Evolutionary conservation across 192 early-diverging fungal species (phyloP).

Genomic region (Dissophora globulifera): DNA sequence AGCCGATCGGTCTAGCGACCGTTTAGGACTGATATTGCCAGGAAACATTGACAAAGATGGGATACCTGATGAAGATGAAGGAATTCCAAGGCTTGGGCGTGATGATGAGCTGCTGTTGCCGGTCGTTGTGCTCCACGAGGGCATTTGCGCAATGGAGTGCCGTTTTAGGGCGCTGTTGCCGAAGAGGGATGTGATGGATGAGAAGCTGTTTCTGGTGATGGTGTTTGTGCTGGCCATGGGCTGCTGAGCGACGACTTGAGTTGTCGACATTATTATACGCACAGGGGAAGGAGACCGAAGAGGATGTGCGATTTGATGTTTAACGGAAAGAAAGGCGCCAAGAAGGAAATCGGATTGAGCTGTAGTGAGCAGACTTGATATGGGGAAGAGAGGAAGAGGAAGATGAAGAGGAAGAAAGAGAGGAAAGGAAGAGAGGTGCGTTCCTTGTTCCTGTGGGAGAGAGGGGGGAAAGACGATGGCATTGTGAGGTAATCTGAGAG

Average conservation of each 20-base stretch:
- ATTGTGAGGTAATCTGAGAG: too few species aligned
- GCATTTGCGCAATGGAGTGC: slow-evolving; percentile 7
- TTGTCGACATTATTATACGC: slow-evolving; percentile 10
- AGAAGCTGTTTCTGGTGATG: background rate
- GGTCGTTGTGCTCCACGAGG: background rate
- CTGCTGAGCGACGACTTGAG: slow-evolving; percentile 2
- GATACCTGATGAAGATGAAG: background rate
- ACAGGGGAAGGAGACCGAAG: too few species aligned
- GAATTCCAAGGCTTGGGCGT: background rate
- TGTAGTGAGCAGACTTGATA: too few species aligned
- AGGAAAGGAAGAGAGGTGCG: too few species aligned
- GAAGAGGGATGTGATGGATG: slow-evolving; percentile 19
- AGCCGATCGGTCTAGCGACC: slow-evolving; percentile 9
- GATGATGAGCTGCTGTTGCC: background rate
- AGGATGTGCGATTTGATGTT: too few species aligned
- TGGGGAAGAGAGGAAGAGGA: too few species aligned
- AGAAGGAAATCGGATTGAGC: too few species aligned
- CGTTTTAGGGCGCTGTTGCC: background rate
- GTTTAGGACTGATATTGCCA: background rate
- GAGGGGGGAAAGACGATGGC: too few species aligned
- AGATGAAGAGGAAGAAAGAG: too few species aligned
- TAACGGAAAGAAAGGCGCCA: too few species aligned
- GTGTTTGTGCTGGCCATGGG: slow-evolving; percentile 2
- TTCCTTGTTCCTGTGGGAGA: too few species aligned
- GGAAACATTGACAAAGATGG: background rate